phyloP scores from a whole-genome alignment of 2,329 filamentous ascomycete species.

The Keithomyces neogunnii region DNA sequence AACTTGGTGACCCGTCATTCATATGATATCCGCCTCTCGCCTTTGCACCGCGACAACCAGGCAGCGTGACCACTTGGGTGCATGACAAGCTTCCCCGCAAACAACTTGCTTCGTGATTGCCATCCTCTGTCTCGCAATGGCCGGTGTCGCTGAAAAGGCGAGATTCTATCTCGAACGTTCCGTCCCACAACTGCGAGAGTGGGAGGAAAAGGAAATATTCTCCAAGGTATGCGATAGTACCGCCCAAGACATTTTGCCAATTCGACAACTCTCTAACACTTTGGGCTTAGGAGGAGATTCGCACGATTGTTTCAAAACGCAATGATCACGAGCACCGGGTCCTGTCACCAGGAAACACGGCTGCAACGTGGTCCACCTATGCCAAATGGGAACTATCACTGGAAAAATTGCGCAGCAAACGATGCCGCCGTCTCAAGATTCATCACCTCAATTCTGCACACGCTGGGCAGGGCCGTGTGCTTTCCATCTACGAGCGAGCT shows the following conservation, averaged over 20 bases:
- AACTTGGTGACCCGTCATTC: slow-evolving; percentile 9
- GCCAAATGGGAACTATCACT: slow-evolving; percentile 62
- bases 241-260: neutral
- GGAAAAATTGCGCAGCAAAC: slow-evolving; percentile 71
- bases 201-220: slow-evolving; percentile 88
- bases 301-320: slow-evolving; percentile 77
- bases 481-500: slow-evolving; percentile 81
- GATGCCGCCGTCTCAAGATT: slow-evolving; percentile 72
- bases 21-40: neutral
- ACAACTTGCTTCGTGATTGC: neutral
- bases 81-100: too few relatives aligned
- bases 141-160: slow-evolving; percentile 83
- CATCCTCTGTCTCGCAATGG: slow-evolving; percentile 44
- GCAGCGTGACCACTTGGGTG: neutral
- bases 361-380: slow-evolving; percentile 78
- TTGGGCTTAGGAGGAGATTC: slow-evolving; percentile 67
- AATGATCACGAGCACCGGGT: slow-evolving; percentile 91
- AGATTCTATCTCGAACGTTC: slow-evolving; percentile 90
- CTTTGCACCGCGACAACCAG: neutral
- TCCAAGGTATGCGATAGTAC: slow-evolving; percentile 46
- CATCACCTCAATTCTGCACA: slow-evolving; percentile 56
- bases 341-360: slow-evolving; percentile 68
- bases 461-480: slow-evolving; percentile 72
- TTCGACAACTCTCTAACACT: neutral
- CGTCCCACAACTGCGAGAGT: slow-evolving; percentile 86